phyloP scores from a whole-genome alignment of 2,329 filamentous ascomycete species.

The Fusarium circinatum region DNA sequence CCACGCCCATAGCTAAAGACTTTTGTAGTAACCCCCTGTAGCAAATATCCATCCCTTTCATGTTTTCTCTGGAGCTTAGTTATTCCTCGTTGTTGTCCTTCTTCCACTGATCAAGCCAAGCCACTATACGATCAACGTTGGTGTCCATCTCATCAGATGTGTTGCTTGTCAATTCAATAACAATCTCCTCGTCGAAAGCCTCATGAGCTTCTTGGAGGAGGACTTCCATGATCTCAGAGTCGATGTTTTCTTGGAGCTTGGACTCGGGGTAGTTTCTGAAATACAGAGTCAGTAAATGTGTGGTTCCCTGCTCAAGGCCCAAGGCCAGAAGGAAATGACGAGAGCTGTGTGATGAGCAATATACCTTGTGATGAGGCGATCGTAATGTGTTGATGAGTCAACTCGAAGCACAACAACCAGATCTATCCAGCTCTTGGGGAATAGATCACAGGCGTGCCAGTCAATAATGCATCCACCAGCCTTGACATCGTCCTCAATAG shows the following conservation, averaged over 20 bases:
- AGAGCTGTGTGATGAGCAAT: slow-evolving; percentile 11
- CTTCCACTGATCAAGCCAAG: slow-evolving; percentile 87
- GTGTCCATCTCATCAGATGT: slow-evolving; percentile 84
- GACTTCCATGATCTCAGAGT: slow-evolving; percentile 97
- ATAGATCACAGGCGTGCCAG: slow-evolving; percentile 98
- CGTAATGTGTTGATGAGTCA: slow-evolving; percentile 83
- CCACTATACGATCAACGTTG: slow-evolving; percentile 85
- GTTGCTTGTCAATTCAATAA: slow-evolving; percentile 89
- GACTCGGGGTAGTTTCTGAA: slow-evolving; percentile 80
- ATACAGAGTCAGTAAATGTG: background rate
- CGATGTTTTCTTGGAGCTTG: slow-evolving; percentile 95
- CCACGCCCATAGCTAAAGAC: background rate
- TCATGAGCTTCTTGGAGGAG: slow-evolving; percentile 90
- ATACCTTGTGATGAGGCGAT: slow-evolving; percentile 80
- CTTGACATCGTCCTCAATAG: slow-evolving; percentile 83
- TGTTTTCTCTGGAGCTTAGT: background rate
- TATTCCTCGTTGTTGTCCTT: slow-evolving; percentile 60
- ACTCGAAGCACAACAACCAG: slow-evolving; percentile 91
- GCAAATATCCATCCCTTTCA: background rate
- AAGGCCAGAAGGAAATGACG: background rate
- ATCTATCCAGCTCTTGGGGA: slow-evolving; percentile 93
- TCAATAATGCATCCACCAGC: slow-evolving; percentile 90
- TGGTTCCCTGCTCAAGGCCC: background rate
- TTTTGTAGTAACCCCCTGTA: background rate
- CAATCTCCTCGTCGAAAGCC: slow-evolving; percentile 84